phyloP scores from a whole-genome alignment of 495 filamentous ascomycete genomes.

The Aspergillus avenaceus region DNA sequence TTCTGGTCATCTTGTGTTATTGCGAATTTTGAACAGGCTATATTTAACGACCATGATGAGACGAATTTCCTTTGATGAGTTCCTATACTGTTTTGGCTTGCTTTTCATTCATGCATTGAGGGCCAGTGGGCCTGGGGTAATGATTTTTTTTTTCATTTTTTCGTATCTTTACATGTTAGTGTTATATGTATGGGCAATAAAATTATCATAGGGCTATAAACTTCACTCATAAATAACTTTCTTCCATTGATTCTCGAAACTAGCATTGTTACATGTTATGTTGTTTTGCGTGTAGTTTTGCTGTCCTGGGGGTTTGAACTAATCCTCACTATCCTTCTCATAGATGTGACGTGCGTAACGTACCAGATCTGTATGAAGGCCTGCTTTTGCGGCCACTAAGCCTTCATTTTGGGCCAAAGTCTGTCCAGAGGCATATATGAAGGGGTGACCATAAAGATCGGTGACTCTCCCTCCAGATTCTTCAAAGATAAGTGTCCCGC shows the following conservation, averaged over 20 bases:
- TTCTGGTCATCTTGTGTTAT: slow-evolving; percentile 20
- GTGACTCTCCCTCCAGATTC: slow-evolving; percentile 55
- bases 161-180: background rate
- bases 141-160: slow-evolving; percentile 1
- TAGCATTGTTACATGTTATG: no score
- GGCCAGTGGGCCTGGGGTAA: slow-evolving; percentile 1
- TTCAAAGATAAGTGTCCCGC: slow-evolving; percentile 53
- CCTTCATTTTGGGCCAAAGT: slow-evolving; percentile 9
- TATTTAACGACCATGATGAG: slow-evolving; percentile 44
- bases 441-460: slow-evolving; percentile 40
- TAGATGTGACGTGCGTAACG: background rate
- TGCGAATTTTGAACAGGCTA: slow-evolving; percentile 20
- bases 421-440: slow-evolving; percentile 11
- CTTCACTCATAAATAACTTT: no score
- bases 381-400: slow-evolving; percentile 10
- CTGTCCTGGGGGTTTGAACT: no score
- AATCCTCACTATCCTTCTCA: no score
- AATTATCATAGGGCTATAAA: background rate
- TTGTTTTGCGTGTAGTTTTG: no score
- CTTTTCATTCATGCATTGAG: slow-evolving; percentile 12
- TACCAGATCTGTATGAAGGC: slow-evolving; percentile 5
- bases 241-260: no score
- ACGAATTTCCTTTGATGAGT: slow-evolving; percentile 41
- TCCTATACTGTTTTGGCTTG: slow-evolving; percentile 21
- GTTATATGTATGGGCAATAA: slow-evolving; percentile 7